phyloP scores from a whole-genome alignment of 306 rosid genomes.

The Quercus parvula region DNA sequence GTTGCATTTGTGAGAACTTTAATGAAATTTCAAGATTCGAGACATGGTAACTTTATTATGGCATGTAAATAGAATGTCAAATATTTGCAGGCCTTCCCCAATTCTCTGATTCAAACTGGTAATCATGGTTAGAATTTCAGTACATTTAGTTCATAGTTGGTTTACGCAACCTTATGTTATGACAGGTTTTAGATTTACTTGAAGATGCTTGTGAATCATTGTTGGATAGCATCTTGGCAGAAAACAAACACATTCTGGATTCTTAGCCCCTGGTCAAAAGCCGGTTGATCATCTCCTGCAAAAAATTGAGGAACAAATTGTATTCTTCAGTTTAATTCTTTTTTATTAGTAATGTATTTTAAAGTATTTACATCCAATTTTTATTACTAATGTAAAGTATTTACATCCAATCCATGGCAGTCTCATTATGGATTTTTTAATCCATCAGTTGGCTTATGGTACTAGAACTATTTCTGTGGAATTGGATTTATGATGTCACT shows the following conservation, averaged over 20 bases:
- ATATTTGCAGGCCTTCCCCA: neutral
- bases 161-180: constrained; percentile 9
- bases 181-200: constrained; percentile 88
- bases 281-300: constrained; percentile 13
- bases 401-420: neutral
- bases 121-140: neutral
- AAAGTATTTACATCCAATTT: neutral
- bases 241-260: constrained; percentile 49
- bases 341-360: neutral
- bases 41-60: neutral
- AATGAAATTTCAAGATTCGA: neutral
- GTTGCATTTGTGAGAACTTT: neutral
- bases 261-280: constrained; percentile 15
- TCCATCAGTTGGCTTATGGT: neutral
- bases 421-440: neutral
- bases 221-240: constrained; percentile 66
- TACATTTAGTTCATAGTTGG: constrained; percentile 1
- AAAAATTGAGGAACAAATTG: neutral
- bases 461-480: neutral
- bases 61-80: neutral
- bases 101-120: neutral
- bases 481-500: neutral
- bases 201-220: constrained; percentile 91
- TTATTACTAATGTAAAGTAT: neutral
- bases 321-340: neutral